Percentiles rank a stretch among this genome's conserved stretches.
Evolutionary conservation across 441 rosid species (phyloP).

Genomic region (Adansonia grandidieri): DNA sequence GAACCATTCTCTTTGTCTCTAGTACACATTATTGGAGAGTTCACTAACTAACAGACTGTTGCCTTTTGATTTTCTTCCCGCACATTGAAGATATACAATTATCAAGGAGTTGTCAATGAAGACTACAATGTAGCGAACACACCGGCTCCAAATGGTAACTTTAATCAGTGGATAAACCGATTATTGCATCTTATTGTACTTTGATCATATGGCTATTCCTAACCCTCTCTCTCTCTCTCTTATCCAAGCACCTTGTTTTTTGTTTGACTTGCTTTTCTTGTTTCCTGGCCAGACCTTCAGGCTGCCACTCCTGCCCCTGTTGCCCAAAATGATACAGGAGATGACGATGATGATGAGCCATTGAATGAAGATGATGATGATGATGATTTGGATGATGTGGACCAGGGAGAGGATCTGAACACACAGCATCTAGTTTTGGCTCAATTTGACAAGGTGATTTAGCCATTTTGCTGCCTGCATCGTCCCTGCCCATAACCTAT

Average conservation of each 20-base stretch:
- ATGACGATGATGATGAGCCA: slow-evolving; percentile 85
- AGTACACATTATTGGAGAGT: slow-evolving; percentile 9
- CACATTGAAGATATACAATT: slow-evolving; percentile 76
- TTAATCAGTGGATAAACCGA: background rate
- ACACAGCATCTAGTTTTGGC: slow-evolving; percentile 96
- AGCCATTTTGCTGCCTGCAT: background rate
- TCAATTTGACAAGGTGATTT: slow-evolving; percentile 90
- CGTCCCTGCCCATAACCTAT: background rate
- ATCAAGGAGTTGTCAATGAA: slow-evolving; percentile 84
- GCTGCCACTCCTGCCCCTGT: slow-evolving; percentile 73
- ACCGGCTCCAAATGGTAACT: slow-evolving; percentile 87
- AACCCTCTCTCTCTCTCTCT: background rate
- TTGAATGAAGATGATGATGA: slow-evolving; percentile 85
- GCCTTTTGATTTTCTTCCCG: slow-evolving; percentile 5
- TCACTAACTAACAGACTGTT: slow-evolving; percentile 12
- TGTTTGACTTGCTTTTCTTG: slow-evolving; percentile 6
- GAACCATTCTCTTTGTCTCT: slow-evolving; percentile 2
- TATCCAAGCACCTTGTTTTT: background rate
- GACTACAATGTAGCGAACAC: slow-evolving; percentile 87
- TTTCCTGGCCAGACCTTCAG: slow-evolving; percentile 61
- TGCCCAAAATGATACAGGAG: slow-evolving; percentile 52
- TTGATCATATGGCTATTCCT: background rate
- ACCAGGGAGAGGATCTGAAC: slow-evolving; percentile 84
- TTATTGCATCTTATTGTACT: slow-evolving; percentile 7
- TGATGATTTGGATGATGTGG: slow-evolving; percentile 65